Percentiles rank a stretch among this genome's conserved stretches.
Evolutionary conservation across 2,329 filamentous ascomycete species (phyloP).

Genomic region (Apiospora koreana): DNA sequence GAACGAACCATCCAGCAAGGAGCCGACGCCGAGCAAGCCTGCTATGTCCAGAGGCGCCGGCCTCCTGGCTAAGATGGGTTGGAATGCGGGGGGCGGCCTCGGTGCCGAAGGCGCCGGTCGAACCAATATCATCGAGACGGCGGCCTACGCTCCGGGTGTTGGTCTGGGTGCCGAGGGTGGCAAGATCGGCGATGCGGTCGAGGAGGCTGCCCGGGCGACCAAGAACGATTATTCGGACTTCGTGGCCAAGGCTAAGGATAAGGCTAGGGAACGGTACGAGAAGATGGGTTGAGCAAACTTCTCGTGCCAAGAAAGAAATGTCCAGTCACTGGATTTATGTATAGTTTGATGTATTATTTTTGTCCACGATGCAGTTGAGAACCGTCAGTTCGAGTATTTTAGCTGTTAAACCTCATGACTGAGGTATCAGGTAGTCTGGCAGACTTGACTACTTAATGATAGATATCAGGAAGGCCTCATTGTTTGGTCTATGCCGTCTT

Average conservation of each 20-base stretch:
- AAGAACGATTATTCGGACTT: constrained; percentile 63
- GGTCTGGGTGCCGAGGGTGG: constrained; percentile 69
- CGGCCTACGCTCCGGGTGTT: constrained; percentile 67
- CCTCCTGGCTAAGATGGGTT: constrained; percentile 73
- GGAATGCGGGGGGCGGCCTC: constrained; percentile 65
- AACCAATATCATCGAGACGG: constrained; percentile 64
- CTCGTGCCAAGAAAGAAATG: neutral
- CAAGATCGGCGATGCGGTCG: constrained; percentile 68
- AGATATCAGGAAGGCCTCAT: neutral
- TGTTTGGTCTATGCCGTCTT: neutral
- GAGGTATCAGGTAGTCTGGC: neutral
- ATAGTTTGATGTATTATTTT: constrained; percentile 3
- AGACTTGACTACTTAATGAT: neutral
- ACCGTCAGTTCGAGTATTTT: neutral
- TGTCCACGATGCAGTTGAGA: neutral
- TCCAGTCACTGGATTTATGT: constrained; percentile 3
- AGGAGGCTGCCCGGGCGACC: constrained; percentile 63
- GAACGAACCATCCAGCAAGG: constrained; percentile 36
- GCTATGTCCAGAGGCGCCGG: constrained; percentile 63
- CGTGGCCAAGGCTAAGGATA: constrained; percentile 64
- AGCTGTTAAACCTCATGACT: too few relatives aligned
- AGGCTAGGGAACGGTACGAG: constrained; percentile 66
- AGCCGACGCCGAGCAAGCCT: constrained; percentile 35
- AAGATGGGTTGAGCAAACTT: constrained; percentile 41
- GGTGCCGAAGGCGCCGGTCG: constrained; percentile 64